Conservation (phyloP, 2,329 filamentous ascomycete species). For the Eutypella sp. region DNA sequence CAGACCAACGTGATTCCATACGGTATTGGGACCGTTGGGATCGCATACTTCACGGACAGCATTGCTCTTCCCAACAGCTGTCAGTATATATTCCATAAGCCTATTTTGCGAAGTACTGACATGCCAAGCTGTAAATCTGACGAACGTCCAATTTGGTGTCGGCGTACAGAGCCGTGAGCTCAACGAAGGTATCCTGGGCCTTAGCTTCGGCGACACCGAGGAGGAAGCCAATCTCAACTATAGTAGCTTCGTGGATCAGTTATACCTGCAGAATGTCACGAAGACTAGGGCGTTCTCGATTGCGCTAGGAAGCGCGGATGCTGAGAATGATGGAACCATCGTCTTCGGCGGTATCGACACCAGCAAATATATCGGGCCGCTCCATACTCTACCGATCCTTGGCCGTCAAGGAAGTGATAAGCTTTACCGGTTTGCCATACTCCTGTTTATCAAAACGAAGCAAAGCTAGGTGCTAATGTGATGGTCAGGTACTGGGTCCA, state of each 20-base stretch:
- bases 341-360: slow-evolving; percentile 37
- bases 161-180: slow-evolving; percentile 24
- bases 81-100: slow-evolving; percentile 1
- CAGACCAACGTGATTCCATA: slow-evolving; percentile 19
- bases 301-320: slow-evolving; percentile 13
- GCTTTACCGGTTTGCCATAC: slow-evolving; percentile 13
- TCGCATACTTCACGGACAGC: slow-evolving; percentile 26
- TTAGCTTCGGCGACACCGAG: slow-evolving; percentile 23
- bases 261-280: slow-evolving; percentile 22
- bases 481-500: slow-evolving; percentile 34
- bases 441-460: no score
- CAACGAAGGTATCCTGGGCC: slow-evolving; percentile 27
- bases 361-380: slow-evolving; percentile 22
- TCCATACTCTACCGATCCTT: slow-evolving; percentile 20
- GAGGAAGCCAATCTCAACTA: slow-evolving; percentile 14
- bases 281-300: slow-evolving; percentile 17
- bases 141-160: slow-evolving; percentile 26
- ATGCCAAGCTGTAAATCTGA: slow-evolving; percentile 16
- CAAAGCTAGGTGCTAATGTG: slow-evolving; percentile 12
- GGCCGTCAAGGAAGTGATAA: slow-evolving; percentile 19
- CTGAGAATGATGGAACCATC: slow-evolving; percentile 14
- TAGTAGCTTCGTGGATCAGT: slow-evolving; percentile 25
- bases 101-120: neutral
- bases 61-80: slow-evolving; percentile 23
- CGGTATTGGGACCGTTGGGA: slow-evolving; percentile 23